These are phyloP conservation scores for Podaxis carcinomalis DNA, from an alignment of 768 basidiomycete genomes.

Conservation along the genomic window DNA sequence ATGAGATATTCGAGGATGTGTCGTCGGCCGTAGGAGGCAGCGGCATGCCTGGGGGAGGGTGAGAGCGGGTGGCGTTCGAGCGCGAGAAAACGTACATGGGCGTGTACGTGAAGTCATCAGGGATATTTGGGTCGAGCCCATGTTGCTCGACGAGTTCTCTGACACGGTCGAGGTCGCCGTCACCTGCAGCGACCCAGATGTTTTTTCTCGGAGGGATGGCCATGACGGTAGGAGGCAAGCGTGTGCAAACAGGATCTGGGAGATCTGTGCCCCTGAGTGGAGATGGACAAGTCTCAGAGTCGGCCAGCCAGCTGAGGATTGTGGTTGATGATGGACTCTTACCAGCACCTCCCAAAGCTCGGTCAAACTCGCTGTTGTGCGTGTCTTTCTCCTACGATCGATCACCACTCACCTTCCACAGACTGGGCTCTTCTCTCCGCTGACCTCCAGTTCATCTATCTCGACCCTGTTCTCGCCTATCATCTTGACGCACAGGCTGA, in stretches of 20 bases:
- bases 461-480: constrained; percentile 72
- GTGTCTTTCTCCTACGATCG: constrained; percentile 18
- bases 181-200: constrained; percentile 91
- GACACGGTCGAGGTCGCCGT: constrained; percentile 80
- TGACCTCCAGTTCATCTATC: constrained; percentile 74
- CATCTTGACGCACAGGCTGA: constrained; percentile 73
- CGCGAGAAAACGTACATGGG: constrained; percentile 53
- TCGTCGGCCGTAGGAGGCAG: constrained; percentile 86
- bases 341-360: constrained; percentile 42
- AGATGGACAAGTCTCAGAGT: constrained; percentile 10
- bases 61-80: constrained; percentile 13
- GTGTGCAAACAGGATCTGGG: constrained; percentile 19
- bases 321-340: constrained; percentile 11
- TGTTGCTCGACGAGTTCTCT: constrained; percentile 56
- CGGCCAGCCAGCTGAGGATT: constrained; percentile 7
- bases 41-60: constrained; percentile 68
- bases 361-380: constrained; percentile 76
- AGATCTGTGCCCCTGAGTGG: constrained; percentile 8
- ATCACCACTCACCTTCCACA: constrained; percentile 26
- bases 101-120: constrained; percentile 74
- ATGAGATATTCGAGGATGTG: constrained; percentile 76
- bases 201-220: constrained; percentile 42
- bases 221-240: constrained; percentile 18
- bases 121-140: constrained; percentile 53
- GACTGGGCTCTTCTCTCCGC: constrained; percentile 83